Evolutionary conservation across 2,329 filamentous ascomycete genomes (phyloP).

Genomic region (Verticillium longisporum): DNA sequence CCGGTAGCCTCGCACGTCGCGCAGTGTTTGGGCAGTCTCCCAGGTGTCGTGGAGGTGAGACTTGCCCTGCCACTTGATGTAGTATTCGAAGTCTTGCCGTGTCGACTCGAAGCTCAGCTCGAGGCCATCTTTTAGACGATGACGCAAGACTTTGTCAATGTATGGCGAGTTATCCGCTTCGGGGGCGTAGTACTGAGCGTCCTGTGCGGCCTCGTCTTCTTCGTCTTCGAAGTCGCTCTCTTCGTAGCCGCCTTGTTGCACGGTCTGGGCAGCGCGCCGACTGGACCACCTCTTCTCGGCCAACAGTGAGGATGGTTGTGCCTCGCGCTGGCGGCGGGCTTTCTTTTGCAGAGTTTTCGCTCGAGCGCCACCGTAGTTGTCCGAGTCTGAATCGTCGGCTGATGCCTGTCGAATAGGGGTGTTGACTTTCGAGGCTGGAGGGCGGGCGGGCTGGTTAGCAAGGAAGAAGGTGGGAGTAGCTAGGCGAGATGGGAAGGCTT

Average conservation of each 20-base stretch:
- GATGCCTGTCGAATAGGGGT: constrained; percentile 49
- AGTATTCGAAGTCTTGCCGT: constrained; percentile 77
- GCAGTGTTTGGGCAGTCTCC: constrained; percentile 72
- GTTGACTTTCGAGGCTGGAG: constrained; percentile 51
- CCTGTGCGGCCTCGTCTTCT: constrained; percentile 53
- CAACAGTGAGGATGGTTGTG: constrained; percentile 58
- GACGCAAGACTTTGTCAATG: constrained; percentile 86
- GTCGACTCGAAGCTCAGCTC: constrained; percentile 50
- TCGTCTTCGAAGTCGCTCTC: constrained; percentile 62
- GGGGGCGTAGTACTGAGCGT: constrained; percentile 57
- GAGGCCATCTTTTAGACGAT: constrained; percentile 66
- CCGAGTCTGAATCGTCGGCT: constrained; percentile 59
- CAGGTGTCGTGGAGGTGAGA: constrained; percentile 95
- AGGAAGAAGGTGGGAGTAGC: not conserved
- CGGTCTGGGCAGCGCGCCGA: constrained; percentile 72
- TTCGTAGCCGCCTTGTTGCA: constrained; percentile 55
- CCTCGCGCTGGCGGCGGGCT: constrained; percentile 66
- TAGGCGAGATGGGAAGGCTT: constrained; percentile 18
- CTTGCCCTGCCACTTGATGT: constrained; percentile 95
- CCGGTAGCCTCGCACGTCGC: constrained; percentile 74
- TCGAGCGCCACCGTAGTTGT: constrained; percentile 72
- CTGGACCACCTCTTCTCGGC: constrained; percentile 89
- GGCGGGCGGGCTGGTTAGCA: constrained; percentile 9
- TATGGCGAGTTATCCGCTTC: constrained; percentile 75
- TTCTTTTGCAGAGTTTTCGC: constrained; percentile 66